Percentiles rank a stretch among this genome's conserved stretches.
These are phyloP conservation scores for Echites panduratus DNA, from an alignment of 257 asterid species.

Conservation along the genomic window DNA sequence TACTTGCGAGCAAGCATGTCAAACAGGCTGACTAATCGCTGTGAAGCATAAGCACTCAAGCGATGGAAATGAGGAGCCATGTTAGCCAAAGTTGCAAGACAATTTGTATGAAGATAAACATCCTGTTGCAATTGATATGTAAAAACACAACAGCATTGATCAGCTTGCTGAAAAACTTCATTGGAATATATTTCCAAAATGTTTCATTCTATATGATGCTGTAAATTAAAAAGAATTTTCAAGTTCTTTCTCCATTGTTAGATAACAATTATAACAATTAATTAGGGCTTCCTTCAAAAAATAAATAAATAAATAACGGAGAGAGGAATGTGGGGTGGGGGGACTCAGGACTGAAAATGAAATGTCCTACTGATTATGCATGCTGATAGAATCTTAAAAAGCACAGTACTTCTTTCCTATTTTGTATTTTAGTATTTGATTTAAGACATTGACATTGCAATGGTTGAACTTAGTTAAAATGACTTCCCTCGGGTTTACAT, in stretches of 20 bases:
- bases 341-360: not conserved
- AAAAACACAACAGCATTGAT: constrained; percentile 6
- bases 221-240: not conserved
- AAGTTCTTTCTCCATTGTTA: not conserved
- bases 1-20: constrained; percentile 98
- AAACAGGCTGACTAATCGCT: constrained; percentile 93
- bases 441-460: not conserved
- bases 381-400: not conserved
- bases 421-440: not conserved
- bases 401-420: not conserved
- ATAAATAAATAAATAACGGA: no score
- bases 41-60: constrained; percentile 85
- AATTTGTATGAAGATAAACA: constrained; percentile 85
- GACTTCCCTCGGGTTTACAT: not conserved
- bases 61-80: constrained; percentile 94
- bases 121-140: constrained; percentile 52
- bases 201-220: not conserved
- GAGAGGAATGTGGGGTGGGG: no score
- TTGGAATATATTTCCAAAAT: not conserved
- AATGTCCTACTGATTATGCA: not conserved
- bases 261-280: not conserved
- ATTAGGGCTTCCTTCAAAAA: not conserved
- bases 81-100: constrained; percentile 88
- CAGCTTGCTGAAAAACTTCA: not conserved
- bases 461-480: not conserved